Conservation (phyloP, 345 rosid species). For the Gossypium stocksii region DNA sequence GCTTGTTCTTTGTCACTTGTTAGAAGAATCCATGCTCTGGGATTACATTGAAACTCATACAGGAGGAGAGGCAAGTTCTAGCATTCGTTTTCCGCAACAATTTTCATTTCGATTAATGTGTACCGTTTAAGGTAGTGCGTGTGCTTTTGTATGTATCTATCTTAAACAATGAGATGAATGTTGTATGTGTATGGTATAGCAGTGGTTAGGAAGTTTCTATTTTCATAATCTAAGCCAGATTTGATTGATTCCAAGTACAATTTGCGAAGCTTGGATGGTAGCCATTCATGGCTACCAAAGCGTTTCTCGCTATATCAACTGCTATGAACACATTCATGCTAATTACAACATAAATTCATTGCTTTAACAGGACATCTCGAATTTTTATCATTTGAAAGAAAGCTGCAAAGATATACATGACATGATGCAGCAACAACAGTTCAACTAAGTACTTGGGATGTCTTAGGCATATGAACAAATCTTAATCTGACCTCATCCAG, state of each 20-base stretch:
- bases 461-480: constrained; percentile 8
- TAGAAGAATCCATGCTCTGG: constrained; percentile 73
- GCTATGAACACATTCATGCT: neutral
- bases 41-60: constrained; percentile 53
- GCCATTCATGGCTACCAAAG: too few species aligned
- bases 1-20: constrained; percentile 56
- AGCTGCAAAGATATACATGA: constrained; percentile 7
- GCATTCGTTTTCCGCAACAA: neutral
- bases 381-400: constrained; percentile 6
- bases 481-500: constrained; percentile 22
- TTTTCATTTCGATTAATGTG: constrained; percentile 14
- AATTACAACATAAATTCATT: neutral
- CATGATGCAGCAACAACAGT: constrained; percentile 6
- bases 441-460: constrained; percentile 4
- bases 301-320: constrained; percentile 4
- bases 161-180: constrained; percentile 8
- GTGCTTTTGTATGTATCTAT: constrained; percentile 10
- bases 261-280: neutral
- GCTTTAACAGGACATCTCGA: neutral
- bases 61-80: constrained; percentile 6
- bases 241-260: neutral
- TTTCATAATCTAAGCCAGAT: neutral
- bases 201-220: neutral
- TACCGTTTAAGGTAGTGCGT: constrained; percentile 18
- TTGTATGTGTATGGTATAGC: neutral